A percentile compares a stretch with the other conserved stretches of the same genome.
Evolutionary conservation across 805 yeast species (phyloP).

Genomic region (Kodamaea jinghongensis): DNA sequence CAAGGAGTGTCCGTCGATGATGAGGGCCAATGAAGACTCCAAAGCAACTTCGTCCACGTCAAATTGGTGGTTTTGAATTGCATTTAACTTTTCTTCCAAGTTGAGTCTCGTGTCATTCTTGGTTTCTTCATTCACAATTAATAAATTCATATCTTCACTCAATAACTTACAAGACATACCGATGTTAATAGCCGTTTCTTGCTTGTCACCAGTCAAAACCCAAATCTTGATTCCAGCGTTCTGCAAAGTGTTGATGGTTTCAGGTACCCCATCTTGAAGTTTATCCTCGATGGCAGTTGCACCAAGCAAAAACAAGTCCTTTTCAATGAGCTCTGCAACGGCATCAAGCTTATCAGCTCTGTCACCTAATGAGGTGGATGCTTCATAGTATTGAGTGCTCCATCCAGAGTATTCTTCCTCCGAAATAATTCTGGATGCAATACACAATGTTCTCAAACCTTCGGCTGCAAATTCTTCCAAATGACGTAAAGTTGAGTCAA

Average conservation of each 20-base stretch:
- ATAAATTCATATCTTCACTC: constrained; percentile 92
- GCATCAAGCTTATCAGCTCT: constrained; percentile 76
- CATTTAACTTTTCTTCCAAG: constrained; percentile 69
- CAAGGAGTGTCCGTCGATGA: constrained; percentile 92
- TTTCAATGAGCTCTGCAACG: constrained; percentile 87
- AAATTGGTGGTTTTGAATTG: constrained; percentile 64
- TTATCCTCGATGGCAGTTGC: constrained; percentile 99
- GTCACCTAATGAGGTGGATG: constrained; percentile 76
- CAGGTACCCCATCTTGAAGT: constrained; percentile 97
- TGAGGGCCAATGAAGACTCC: constrained; percentile 74
- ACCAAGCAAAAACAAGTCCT: constrained; percentile 75
- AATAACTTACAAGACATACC: constrained; percentile 96
- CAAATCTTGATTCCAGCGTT: constrained; percentile 96
- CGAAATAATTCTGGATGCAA: constrained; percentile 79
- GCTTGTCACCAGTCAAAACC: constrained; percentile 98
- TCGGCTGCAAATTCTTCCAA: constrained; percentile 95
- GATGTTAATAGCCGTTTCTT: constrained; percentile 96
- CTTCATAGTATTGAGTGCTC: constrained; percentile 65
- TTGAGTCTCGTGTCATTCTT: constrained; percentile 75
- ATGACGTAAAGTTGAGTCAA: constrained; percentile 78
- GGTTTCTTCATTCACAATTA: constrained; percentile 83
- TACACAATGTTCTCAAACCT: constrained; percentile 91
- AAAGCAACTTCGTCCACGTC: constrained; percentile 58
- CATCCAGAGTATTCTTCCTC: constrained; percentile 76
- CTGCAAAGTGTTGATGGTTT: constrained; percentile 90